These are phyloP conservation scores for Mixia osmundae DNA, from an alignment of 1,284 basidiomycete species.

Conservation along the genomic window DNA sequence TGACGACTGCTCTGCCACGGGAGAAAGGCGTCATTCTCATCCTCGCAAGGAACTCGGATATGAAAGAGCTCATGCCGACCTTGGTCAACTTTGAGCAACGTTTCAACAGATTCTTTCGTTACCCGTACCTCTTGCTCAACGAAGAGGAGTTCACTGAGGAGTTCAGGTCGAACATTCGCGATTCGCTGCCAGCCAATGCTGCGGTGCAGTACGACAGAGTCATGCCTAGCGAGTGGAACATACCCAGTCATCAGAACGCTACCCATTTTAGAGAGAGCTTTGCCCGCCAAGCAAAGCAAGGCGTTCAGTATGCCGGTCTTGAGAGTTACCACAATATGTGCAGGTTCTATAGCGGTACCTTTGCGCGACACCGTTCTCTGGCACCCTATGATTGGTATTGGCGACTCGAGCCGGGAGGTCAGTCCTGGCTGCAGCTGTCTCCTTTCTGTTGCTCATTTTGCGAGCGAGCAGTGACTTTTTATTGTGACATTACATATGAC, in stretches of 20 bases:
- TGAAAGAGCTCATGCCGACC: conserved; percentile 12
- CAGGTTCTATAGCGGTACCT: conserved; percentile 14
- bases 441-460: not conserved
- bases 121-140: conserved; percentile 17
- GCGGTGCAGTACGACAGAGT: conserved; percentile 10
- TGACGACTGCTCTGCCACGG: too few relatives aligned
- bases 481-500: conserved; percentile 23
- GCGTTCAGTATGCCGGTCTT: conserved; percentile 15
- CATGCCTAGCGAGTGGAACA: conserved; percentile 11
- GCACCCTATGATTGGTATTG: conserved; percentile 23
- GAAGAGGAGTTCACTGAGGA: conserved; percentile 6
- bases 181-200: conserved; percentile 7
- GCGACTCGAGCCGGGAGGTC: conserved; percentile 23
- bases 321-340: conserved; percentile 18
- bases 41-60: conserved; percentile 11
- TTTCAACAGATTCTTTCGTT: conserved; percentile 14
- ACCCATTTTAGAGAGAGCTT: conserved; percentile 7
- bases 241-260: conserved; percentile 11
- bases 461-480: conserved; percentile 14
- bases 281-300: conserved; percentile 7
- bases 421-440: conserved; percentile 2
- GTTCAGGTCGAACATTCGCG: conserved; percentile 8
- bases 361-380: conserved; percentile 10
- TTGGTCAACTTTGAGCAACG: conserved; percentile 13
- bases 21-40: conserved; percentile 13